Evolutionary conservation across 2,329 filamentous ascomycete species (phyloP).

Genomic region (Botrytis sinoallii): DNA sequence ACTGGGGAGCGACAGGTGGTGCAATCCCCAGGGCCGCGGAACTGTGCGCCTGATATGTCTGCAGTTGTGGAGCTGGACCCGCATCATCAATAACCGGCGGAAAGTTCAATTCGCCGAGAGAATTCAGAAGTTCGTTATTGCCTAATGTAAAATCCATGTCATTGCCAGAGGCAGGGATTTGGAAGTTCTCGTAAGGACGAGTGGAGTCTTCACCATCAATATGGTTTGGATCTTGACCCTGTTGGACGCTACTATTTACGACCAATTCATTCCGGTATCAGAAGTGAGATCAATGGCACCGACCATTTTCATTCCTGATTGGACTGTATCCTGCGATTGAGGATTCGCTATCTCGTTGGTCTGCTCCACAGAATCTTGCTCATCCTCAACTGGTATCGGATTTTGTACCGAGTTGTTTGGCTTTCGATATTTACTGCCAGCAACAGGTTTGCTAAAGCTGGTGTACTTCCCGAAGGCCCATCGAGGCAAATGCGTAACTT

Average conservation of each 20-base stretch:
- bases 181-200: background rate
- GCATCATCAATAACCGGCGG: background rate
- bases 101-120: background rate
- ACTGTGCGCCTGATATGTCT: background rate
- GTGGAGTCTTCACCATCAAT: background rate
- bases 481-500: background rate
- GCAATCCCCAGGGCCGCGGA: background rate
- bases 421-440: background rate
- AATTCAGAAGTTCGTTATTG: background rate
- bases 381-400: fast-evolving
- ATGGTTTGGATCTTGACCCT: background rate
- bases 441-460: background rate
- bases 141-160: background rate
- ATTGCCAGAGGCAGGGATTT: background rate
- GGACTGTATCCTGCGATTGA: too few relatives aligned
- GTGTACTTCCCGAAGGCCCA: background rate
- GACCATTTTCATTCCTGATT: fast-evolving
- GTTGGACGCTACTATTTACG: fast-evolving
- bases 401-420: background rate
- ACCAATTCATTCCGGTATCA: fast-evolving
- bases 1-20: background rate
- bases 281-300: background rate
- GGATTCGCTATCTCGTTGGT: fast-evolving
- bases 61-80: fast-evolving
- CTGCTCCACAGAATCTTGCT: fast-evolving